phyloP scores from a whole-genome alignment of 2,329 filamentous ascomycete species.

The Aspergillus uvarum region DNA sequence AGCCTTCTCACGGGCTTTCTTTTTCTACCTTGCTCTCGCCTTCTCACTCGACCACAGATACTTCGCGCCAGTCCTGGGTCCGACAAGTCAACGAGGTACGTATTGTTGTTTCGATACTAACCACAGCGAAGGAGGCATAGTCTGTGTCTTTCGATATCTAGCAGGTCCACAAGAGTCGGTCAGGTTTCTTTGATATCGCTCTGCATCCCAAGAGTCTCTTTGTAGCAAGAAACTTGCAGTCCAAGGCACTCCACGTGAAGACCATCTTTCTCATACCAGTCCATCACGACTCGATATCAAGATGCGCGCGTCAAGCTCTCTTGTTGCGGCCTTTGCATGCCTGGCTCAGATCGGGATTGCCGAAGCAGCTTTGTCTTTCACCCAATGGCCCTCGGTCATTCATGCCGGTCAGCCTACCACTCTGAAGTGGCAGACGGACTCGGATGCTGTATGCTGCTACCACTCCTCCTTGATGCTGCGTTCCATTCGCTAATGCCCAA shows the following conservation, averaged over 20 bases:
- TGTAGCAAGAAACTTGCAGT: not conserved
- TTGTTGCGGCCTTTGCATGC: conserved; percentile 48
- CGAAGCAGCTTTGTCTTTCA: conserved; percentile 52
- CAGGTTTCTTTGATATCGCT: not conserved
- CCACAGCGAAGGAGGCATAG: not conserved
- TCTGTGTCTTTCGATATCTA: not conserved
- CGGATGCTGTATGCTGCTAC: conserved; percentile 31
- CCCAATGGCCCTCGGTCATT: conserved; percentile 50
- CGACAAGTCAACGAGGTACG: not conserved
- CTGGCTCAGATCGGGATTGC: conserved; percentile 49
- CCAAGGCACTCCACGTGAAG: not conserved
- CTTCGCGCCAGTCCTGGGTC: not conserved
- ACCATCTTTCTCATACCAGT: not conserved
- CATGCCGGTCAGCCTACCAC: conserved; percentile 50
- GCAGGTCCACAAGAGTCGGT: not conserved
- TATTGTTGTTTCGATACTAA: not conserved
- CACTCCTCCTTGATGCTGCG: not conserved
- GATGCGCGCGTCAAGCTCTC: conserved; percentile 54
- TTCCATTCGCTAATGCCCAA: conserved; percentile 15
- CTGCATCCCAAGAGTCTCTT: not conserved
- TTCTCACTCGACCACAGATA: not conserved
- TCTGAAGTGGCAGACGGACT: conserved; percentile 50
- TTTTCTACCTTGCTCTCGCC: not conserved
- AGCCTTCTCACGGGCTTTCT: not conserved
- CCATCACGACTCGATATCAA: conserved; percentile 18